Evolutionary conservation across 2,329 filamentous ascomycete species (phyloP), one percentile per base, ranked within the genome.

Genomic region (Stemphylium vesicarium): DNA sequence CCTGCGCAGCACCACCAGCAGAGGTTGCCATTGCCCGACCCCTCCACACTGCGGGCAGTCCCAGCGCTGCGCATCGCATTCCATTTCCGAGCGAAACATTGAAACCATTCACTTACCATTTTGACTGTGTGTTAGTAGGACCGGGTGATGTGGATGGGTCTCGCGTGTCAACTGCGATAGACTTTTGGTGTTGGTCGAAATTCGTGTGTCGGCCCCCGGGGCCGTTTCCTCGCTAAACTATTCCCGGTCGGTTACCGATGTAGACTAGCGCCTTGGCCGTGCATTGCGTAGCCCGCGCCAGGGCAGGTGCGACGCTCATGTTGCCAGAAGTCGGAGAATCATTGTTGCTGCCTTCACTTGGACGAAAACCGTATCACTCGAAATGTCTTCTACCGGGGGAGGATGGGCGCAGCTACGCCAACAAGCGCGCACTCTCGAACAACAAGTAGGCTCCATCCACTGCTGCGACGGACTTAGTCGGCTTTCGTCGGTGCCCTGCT

Each of bases 331-430:
- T 47, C 43, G 53, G 55, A 47, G 54, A 53, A 36, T 33, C 50
- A 54, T 53, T 50, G 39, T 24, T 54, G 41, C 50, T 53, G 56
- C 50, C 49, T 62, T 26, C 6, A 15, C 29, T 15, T 45, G 41
- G 36, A 8, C 32, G 33, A 33, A 31, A 4, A 29, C 39, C 40
- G 29, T 16, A 22, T 9, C 24, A 45, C 48, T 42, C 39, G 52
- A 58, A 37, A 77, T 77, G 75, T 72, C 75, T 47, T 75, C 75
- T 8, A 77, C 74, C 18, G 75, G 73, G 26, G 75, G 72, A 35
- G 75, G 92, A 79, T 99, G 95, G 95, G 88, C 92, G 71, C 92
- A 97, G 80, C 84, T 98, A 65, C 90, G 95, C 69, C 92, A 97
- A 75, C 94, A 98, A 79, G 91, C 92, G 58, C 85, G 95, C 69